Base-by-base conservation (phyloP, 805 yeast genomes). In the Suhomyces vadensis region DNA sequence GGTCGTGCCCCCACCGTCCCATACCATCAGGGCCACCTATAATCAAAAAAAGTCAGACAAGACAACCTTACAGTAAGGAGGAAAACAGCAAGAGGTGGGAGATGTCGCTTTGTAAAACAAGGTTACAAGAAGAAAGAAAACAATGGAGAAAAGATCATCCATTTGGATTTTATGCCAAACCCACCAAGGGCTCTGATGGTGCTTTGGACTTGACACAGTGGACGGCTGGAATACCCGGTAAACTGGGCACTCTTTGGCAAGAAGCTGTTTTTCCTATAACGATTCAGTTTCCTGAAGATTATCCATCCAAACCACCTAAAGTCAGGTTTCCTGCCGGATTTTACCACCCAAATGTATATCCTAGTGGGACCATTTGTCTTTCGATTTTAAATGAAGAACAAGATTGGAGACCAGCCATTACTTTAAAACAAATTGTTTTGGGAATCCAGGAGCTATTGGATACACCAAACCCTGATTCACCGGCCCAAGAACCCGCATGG, bases 71-170 rank as follows among this genome's bases (percentile, higher is more conserved):
- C n/a, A n/a, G n/a, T n/a, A n/a, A n/a, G n/a, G n/a, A n/a, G n/a
- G n/a, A n/a, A n/a, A n/a, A n/a, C n/a, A n/a, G n/a, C n/a, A n/a
- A n/a, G n/a, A n/a, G n/a, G n/a, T n/a, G n/a, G 10, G 26, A 24
- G 7, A 58, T 60, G 75, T 71, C 86, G 47, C 77, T 89, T 47
- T 84, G 95, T 63, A 72, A 83, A 51, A 88, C 82, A 47, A 81
- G 99, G 56, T 78, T 92, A 31, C 97, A 91, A 60, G 96, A 90
- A 65, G 99, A 92, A 52, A 83, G 99, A 65, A 92, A 91, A 67
- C 89, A 86, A 64, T 94, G 99, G 99, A 82, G 99, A 55, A 92
- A 89, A 63, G 97, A 90, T 63, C 99, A 94, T 62, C 99, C 99
- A 0, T 94, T 91, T 66, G 98, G 98, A 6, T 94, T 94, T 66